Conservation (phyloP, 2,329 filamentous ascomycete genomes). For the Claviceps africana region DNA sequence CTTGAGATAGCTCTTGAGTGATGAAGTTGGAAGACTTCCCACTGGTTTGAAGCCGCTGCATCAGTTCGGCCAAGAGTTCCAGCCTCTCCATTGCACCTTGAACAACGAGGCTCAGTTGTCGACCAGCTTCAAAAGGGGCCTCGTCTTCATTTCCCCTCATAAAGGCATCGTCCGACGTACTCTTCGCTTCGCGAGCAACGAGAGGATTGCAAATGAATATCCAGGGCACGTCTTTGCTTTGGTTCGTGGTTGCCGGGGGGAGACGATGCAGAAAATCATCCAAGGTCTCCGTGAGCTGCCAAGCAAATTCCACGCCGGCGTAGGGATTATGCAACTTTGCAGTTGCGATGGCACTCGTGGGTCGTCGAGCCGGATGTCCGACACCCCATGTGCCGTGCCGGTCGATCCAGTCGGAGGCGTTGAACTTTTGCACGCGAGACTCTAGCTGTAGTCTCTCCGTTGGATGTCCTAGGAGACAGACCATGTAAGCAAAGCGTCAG, state of each 20-base stretch:
- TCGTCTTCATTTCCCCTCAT: conserved; percentile 35
- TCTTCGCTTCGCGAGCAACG: conserved; percentile 23
- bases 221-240: conserved; percentile 40
- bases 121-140: conserved; percentile 29
- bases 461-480: conserved; percentile 38
- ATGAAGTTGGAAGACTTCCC: conserved; percentile 22
- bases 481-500: background rate
- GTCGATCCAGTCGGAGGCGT: conserved; percentile 30
- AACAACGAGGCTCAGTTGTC: conserved; percentile 34
- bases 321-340: conserved; percentile 43
- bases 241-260: conserved; percentile 48
- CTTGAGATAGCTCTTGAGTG: conserved; percentile 33
- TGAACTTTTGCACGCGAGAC: conserved; percentile 34
- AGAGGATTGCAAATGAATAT: conserved; percentile 60
- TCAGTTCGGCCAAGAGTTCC: conserved; percentile 30
- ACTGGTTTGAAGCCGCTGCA: conserved; percentile 29
- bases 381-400: conserved; percentile 1
- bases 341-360: conserved; percentile 3
- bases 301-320: conserved; percentile 37
- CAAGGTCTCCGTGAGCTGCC: conserved; percentile 51
- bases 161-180: conserved; percentile 19
- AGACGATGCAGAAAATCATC: conserved; percentile 53
- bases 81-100: conserved; percentile 38
- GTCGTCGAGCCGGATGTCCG: conserved; percentile 1
- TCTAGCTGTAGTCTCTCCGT: conserved; percentile 33